phyloP scores from a whole-genome alignment of 257 asterid genomes.

The Handroanthus guayacan region DNA sequence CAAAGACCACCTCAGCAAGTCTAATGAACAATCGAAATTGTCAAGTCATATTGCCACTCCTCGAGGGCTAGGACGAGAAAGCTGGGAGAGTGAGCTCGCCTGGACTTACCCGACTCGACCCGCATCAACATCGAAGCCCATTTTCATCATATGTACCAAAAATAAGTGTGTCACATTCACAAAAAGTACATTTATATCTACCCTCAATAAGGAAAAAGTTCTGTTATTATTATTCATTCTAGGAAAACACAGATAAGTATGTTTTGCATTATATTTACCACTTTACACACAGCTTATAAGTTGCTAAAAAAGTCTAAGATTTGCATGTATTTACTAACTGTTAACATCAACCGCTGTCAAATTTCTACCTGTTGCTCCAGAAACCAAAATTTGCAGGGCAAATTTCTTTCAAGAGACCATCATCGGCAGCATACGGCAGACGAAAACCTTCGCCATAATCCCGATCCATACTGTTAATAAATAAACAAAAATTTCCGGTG shows the following conservation, averaged over 20 bases:
- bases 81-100: too few species aligned
- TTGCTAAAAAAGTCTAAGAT: slow-evolving; percentile 22
- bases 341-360: slow-evolving; percentile 14
- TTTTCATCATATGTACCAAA: too few species aligned
- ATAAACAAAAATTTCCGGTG: slow-evolving; percentile 40
- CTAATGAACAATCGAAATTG: too few species aligned
- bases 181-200: too few species aligned
- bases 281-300: not conserved
- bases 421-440: slow-evolving; percentile 35
- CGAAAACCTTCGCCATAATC: slow-evolving; percentile 15
- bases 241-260: not conserved
- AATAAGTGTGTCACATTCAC: too few species aligned
- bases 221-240: not conserved
- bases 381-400: slow-evolving; percentile 37
- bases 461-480: slow-evolving; percentile 45
- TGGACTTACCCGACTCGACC: too few species aligned
- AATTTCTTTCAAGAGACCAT: slow-evolving; percentile 34
- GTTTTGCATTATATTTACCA: slow-evolving; percentile 1
- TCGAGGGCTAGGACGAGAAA: too few species aligned
- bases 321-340: slow-evolving; percentile 26
- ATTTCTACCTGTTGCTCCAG: not conserved
- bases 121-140: too few species aligned
- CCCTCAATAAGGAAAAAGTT: not conserved
- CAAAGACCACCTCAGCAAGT: too few species aligned
- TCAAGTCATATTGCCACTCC: too few species aligned